phyloP scores from a whole-genome alignment of 1,284 basidiomycete species.

The Trametes hirsuta region DNA sequence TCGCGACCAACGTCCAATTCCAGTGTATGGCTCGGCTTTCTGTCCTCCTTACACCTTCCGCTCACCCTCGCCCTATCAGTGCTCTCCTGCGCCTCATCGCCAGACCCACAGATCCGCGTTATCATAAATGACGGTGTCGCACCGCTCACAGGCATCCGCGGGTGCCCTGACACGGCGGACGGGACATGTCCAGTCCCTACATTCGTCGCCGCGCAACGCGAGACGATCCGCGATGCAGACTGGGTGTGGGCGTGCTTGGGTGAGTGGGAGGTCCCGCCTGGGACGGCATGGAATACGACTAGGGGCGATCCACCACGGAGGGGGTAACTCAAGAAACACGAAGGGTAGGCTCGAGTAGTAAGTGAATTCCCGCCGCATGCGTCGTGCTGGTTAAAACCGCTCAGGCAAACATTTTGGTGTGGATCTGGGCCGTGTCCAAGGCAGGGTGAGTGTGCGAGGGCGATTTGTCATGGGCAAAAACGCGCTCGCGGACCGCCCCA shows the following conservation, averaged over 20 bases:
- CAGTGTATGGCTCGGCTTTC: conserved; percentile 52
- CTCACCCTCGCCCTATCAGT: conserved; percentile 39
- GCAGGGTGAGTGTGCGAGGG: no score
- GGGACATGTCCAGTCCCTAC: conserved; percentile 81
- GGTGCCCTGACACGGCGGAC: conserved; percentile 63
- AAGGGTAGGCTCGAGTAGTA: background rate
- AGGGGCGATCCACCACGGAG: conserved; percentile 20
- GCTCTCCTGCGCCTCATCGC: conserved; percentile 54
- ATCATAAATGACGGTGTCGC: conserved; percentile 89
- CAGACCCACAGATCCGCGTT: conserved; percentile 70
- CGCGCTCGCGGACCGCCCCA: no score
- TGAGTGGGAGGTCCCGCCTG: conserved; percentile 61
- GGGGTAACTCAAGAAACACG: background rate
- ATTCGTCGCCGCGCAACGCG: conserved; percentile 74
- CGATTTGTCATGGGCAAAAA: no score
- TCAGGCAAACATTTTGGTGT: no score
- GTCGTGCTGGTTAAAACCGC: no score
- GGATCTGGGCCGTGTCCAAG: no score
- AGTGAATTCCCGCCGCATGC: no score
- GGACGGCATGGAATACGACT: conserved; percentile 42
- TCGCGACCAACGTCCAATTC: conserved; percentile 77
- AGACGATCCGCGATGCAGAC: conserved; percentile 70
- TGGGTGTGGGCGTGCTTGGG: conserved; percentile 79
- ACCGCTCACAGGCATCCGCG: conserved; percentile 75
- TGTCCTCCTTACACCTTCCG: background rate